These are phyloP conservation scores for Alternaria incomplexa DNA, from an alignment of 2,329 filamentous ascomycete genomes.

Conservation along the genomic window DNA sequence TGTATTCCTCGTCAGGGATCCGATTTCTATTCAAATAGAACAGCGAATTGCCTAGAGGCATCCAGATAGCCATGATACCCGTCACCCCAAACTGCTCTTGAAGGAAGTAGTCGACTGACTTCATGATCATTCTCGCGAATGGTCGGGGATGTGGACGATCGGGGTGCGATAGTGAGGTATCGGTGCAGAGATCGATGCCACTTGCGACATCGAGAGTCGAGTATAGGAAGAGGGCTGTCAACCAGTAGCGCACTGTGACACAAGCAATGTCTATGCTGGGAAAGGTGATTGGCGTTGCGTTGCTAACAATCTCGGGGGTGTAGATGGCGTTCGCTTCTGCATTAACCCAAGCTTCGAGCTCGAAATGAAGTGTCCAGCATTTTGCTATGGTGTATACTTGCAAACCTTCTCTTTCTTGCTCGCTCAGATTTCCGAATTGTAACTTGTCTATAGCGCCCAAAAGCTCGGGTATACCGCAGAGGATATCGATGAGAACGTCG, in stretches of 20 bases:
- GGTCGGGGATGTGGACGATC: conserved; percentile 26
- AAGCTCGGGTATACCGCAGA: conserved; percentile 40
- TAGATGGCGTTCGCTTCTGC: conserved; percentile 19
- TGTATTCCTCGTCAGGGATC: conserved; percentile 19
- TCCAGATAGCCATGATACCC: conserved; percentile 25
- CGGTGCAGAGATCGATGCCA: conserved; percentile 8
- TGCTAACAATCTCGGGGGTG: conserved; percentile 12
- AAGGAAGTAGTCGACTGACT: conserved; percentile 32
- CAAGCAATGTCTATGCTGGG: conserved; percentile 22
- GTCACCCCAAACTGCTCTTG: conserved; percentile 25
- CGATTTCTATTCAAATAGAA: conserved; percentile 24
- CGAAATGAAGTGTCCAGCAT: conserved; percentile 27
- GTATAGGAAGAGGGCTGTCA: conserved; percentile 29
- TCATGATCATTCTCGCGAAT: conserved; percentile 33
- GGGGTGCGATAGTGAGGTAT: conserved; percentile 12
- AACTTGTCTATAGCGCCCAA: conserved; percentile 38
- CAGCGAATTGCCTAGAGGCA: conserved; percentile 29
- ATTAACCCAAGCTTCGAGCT: conserved; percentile 26
- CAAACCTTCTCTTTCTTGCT: conserved; percentile 4
- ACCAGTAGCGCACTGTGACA: conserved; percentile 34
- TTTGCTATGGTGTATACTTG: conserved; percentile 13
- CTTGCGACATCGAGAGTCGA: conserved; percentile 21
- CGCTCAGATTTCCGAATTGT: background rate
- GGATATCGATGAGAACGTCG: conserved; percentile 44
- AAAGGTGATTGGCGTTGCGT: conserved; percentile 20